phyloP scores from a whole-genome alignment of 306 rosid species.

The Aeschynomene evenia region DNA sequence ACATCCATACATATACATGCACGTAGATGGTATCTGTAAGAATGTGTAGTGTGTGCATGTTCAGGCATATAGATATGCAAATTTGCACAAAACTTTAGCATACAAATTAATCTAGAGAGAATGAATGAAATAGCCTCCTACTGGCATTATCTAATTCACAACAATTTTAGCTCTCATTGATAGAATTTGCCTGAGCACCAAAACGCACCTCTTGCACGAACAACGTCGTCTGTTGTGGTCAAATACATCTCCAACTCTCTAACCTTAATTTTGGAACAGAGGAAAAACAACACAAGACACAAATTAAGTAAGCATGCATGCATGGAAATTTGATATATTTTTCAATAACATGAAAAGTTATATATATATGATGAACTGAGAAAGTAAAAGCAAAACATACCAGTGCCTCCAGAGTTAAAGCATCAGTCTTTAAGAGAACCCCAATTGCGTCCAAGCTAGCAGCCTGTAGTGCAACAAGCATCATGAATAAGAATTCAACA shows the following conservation, averaged over 20 bases:
- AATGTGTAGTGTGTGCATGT: neutral
- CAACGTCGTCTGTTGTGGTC: constrained; percentile 64
- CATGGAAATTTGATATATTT: neutral
- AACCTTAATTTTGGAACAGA: constrained; percentile 47
- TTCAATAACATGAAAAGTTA: neutral
- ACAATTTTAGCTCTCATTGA: neutral
- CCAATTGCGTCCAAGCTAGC: constrained; percentile 67
- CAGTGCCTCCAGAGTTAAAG: constrained; percentile 63
- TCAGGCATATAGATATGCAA: neutral
- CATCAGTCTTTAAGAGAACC: constrained; percentile 50
- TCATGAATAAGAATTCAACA: neutral
- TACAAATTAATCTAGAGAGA: neutral
- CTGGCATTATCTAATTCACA: neutral
- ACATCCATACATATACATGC: constrained; percentile 6
- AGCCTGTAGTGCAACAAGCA: constrained; percentile 51
- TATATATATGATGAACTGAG: neutral
- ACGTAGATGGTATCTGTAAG: neutral
- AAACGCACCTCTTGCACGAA: constrained; percentile 78
- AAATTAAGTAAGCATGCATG: constrained; percentile 7
- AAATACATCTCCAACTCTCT: constrained; percentile 79
- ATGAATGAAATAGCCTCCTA: neutral
- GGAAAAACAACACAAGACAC: constrained; percentile 1
- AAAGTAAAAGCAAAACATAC: constrained; percentile 36
- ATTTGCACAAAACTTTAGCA: neutral
- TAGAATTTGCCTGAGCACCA: neutral